Conservation (phyloP, 257 asterid genomes). For the Penstemon eatonii region DNA sequence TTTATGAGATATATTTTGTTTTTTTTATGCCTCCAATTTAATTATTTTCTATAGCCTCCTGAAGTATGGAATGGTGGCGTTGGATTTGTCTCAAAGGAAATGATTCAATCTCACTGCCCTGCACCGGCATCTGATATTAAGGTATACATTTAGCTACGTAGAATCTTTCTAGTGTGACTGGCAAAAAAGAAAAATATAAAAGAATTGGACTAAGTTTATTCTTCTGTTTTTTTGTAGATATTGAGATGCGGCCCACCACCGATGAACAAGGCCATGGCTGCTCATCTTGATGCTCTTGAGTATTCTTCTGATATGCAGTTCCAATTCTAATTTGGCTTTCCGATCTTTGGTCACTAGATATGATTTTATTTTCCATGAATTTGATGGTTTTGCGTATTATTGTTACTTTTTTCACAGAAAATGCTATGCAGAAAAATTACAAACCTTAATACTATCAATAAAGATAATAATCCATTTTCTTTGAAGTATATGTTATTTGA, state of each 20-base stretch:
- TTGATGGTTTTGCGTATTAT: constrained; percentile 2
- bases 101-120: constrained; percentile 84
- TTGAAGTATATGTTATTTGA: neutral
- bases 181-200: neutral
- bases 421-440: constrained; percentile 17
- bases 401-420: neutral
- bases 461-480: constrained; percentile 5
- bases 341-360: constrained; percentile 20
- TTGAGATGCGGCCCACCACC: constrained; percentile 95
- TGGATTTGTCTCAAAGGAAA: constrained; percentile 86
- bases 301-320: constrained; percentile 65
- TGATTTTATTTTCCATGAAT: neutral
- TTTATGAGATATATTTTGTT: no score
- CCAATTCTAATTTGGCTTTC: constrained; percentile 41
- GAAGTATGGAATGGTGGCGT: constrained; percentile 91
- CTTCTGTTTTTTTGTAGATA: constrained; percentile 45
- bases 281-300: constrained; percentile 75
- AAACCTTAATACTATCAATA: constrained; percentile 15
- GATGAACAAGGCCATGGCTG: constrained; percentile 94
- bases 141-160: constrained; percentile 42
- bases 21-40: neutral
- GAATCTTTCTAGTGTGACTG: neutral
- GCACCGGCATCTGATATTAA: constrained; percentile 82
- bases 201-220: constrained; percentile 20
- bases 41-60: constrained; percentile 61